Conservation (phyloP, 1,284 basidiomycete genomes). For the Thelephora terrestris region DNA sequence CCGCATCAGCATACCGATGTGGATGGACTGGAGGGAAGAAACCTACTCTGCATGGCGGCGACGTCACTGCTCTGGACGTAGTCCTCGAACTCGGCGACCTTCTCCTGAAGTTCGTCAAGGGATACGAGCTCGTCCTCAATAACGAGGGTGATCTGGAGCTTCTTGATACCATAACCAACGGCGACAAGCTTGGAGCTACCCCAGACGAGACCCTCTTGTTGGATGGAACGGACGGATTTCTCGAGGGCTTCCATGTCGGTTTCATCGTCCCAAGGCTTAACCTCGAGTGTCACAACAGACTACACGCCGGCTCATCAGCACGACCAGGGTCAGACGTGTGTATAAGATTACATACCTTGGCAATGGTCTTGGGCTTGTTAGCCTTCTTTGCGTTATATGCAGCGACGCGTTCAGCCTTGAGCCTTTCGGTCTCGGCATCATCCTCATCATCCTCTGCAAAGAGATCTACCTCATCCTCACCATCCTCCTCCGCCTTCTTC, state of each 20-base stretch:
- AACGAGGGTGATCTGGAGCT: conserved; percentile 92
- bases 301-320: conserved; percentile 22
- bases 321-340: conserved; percentile 3
- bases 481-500: conserved; percentile 80
- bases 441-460: conserved; percentile 88
- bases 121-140: conserved; percentile 96
- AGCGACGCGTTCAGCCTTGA: conserved; percentile 95
- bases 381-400: conserved; percentile 94
- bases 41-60: conserved; percentile 82
- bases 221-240: conserved; percentile 74
- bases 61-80: conserved; percentile 94
- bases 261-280: conserved; percentile 99
- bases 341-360: conserved; percentile 61
- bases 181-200: conserved; percentile 86
- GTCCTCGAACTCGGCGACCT: conserved; percentile 83
- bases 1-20: no score
- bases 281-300: conserved; percentile 93
- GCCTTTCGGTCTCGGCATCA: conserved; percentile 85
- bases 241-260: conserved; percentile 93
- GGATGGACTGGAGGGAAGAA: no score
- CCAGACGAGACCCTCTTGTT: conserved; percentile 93
- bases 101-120: conserved; percentile 89
- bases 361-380: conserved; percentile 78
- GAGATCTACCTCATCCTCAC: conserved; percentile 89
- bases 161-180: conserved; percentile 89